These are phyloP conservation scores for Fomitiporia mediterranea DNA, from an alignment of 1,284 basidiomycete species.

Conservation along the genomic window DNA sequence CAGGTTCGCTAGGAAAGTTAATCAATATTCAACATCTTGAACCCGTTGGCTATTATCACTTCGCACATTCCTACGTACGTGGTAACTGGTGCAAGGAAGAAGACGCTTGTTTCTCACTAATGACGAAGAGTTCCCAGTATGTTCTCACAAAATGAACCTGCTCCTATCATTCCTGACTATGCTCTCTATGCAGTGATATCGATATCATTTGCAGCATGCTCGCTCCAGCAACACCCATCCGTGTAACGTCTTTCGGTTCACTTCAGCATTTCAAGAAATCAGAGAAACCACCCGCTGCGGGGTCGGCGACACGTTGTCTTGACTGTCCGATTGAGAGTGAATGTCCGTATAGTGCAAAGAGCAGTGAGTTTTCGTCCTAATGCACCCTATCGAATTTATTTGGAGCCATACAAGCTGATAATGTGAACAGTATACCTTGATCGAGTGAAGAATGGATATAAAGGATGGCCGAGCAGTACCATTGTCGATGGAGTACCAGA, in stretches of 20 bases:
- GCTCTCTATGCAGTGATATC: slow-evolving; percentile 54
- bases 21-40: slow-evolving; percentile 78
- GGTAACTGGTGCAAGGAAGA: slow-evolving; percentile 75
- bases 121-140: slow-evolving; percentile 88
- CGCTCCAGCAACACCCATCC: slow-evolving; percentile 54
- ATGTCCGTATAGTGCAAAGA: slow-evolving; percentile 83
- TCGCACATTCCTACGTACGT: slow-evolving; percentile 81
- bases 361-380: slow-evolving; percentile 50
- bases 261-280: slow-evolving; percentile 74
- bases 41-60: slow-evolving; percentile 77
- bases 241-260: slow-evolving; percentile 81
- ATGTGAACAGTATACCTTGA: slow-evolving; percentile 61
- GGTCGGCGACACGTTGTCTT: slow-evolving; percentile 61
- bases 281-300: slow-evolving; percentile 65
- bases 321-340: slow-evolving; percentile 68
- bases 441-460: slow-evolving; percentile 50
- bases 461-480: slow-evolving; percentile 58
- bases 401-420: background rate
- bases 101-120: slow-evolving; percentile 71
- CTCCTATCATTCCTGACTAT: background rate
- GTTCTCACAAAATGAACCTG: slow-evolving; percentile 17
- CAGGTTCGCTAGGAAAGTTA: slow-evolving; percentile 67
- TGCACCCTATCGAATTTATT: slow-evolving; percentile 1
- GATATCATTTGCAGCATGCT: slow-evolving; percentile 79
- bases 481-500: slow-evolving; percentile 75